phyloP scores from a whole-genome alignment of 83 land plant genomes.

The Larix sibirica region DNA sequence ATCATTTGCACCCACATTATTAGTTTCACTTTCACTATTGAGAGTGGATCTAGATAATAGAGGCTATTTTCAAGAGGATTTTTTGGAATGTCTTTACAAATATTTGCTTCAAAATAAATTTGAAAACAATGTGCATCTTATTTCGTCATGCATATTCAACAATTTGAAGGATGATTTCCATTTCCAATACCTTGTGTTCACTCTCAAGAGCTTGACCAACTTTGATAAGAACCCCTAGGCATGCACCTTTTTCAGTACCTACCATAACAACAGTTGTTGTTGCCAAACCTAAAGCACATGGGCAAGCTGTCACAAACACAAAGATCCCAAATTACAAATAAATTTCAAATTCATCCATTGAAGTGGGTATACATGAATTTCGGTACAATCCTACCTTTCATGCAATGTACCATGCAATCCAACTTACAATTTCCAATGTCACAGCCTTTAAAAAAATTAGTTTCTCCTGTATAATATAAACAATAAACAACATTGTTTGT shows the following conservation, averaged over 20 bases:
- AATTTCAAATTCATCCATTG: constrained; percentile 40
- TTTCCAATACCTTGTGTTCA: constrained; percentile 31
- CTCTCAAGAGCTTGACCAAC: constrained; percentile 57
- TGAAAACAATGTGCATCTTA: neutral
- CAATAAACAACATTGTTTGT: no score
- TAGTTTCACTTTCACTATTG: no score
- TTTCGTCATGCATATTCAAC: neutral
- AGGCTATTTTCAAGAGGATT: no score
- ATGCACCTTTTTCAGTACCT: constrained; percentile 30
- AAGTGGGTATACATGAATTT: constrained; percentile 27
- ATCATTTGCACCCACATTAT: no score
- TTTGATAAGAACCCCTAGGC: constrained; percentile 53
- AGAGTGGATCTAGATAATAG: no score
- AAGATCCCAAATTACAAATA: constrained; percentile 43
- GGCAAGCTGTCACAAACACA: constrained; percentile 58
- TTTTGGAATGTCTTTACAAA: no score
- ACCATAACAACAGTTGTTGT: constrained; percentile 30
- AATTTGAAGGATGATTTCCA: neutral
- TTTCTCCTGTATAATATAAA: no score
- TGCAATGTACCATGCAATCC: constrained; percentile 31
- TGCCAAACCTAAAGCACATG: constrained; percentile 60
- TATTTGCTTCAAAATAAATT: no score
- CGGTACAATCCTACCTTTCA: constrained; percentile 20
- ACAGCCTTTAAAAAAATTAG: constrained; percentile 24
- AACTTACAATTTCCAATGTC: constrained; percentile 18